Evolutionary conservation across 192 early-diverging fungal genomes (phyloP), one percentile per base, ranked within the genome.

Genomic region (Umbelopsis isabellina): DNA sequence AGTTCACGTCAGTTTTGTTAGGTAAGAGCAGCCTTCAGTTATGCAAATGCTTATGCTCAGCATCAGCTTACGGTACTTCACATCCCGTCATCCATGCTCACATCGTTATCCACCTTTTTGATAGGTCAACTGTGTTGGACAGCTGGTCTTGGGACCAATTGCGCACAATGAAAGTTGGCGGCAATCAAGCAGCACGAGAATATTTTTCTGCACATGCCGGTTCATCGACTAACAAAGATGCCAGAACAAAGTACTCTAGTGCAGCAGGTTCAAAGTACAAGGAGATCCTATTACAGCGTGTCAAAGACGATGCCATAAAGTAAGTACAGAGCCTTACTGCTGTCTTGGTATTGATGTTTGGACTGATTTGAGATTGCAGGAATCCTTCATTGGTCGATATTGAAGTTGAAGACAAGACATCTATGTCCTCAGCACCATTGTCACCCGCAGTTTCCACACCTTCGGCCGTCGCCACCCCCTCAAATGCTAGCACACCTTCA

Each of bases 1-100:
- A 46, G 97, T 98, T 12, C 97, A 99, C 72, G 94, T 98, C 58
- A 92, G 91, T 12, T 98, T 98, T 89, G 97, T 98, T 11, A 85
- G 97, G 92, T 94, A 81, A 37, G 76, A 44, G 18, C 6, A 35
- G 27, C 23, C n/a, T 49, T 27, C 44, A 23, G 10, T 49, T 33
- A 30, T 22, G 33, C 55, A 49, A 18, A 30, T 67, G 12, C 35
- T 49, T 12, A 67, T 47, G 33, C 21, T n/a, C 21, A 74, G 30
- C 10, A 48, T 35, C 20, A 49, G 22, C 30, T 41, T 41, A 9
- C 10, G 37, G 2, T 41, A 41, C 37, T 41, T 33, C 44, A 11
- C 48, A 37, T 37, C 45, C 58, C 15, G 10, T 67, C 22, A 67
- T 51, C 35, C 21, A 46, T 51, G 25, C 27, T 37, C 12, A 23